These are phyloP conservation scores for Salix udensis DNA, from an alignment of 345 rosid species.

Conservation along the genomic window DNA sequence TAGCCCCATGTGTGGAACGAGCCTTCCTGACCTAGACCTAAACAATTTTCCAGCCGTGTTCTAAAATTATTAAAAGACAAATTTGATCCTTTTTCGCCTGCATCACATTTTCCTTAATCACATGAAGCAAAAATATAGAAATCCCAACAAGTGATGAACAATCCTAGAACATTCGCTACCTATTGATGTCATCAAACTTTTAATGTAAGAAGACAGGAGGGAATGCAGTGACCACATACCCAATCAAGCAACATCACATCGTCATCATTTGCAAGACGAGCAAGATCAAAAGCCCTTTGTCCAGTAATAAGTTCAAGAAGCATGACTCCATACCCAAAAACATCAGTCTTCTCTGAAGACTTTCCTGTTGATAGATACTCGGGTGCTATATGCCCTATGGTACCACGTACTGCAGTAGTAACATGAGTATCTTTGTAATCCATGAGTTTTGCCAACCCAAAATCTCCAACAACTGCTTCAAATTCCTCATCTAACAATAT, in stretches of 20 bases:
- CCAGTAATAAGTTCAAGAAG: constrained; percentile 97
- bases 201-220: background rate
- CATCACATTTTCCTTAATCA: background rate
- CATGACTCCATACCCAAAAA: constrained; percentile 95
- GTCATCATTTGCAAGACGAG: constrained; percentile 91
- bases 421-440: constrained; percentile 89
- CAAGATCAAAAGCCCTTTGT: constrained; percentile 90
- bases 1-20: no score
- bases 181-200: background rate
- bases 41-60: background rate
- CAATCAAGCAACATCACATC: constrained; percentile 95
- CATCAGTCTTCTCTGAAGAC: constrained; percentile 96
- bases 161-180: background rate
- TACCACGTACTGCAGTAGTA: constrained; percentile 93
- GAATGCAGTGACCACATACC: constrained; percentile 42
- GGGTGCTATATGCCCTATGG: constrained; percentile 96
- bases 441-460: constrained; percentile 91
- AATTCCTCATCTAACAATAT: constrained; percentile 86
- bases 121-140: background rate
- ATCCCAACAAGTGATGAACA: background rate
- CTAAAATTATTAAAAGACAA: background rate
- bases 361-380: constrained; percentile 91
- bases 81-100: background rate
- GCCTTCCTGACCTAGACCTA: background rate
- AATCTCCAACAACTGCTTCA: constrained; percentile 97